A percentile compares a stretch with the other conserved stretches of the same genome.
Evolutionary conservation across 192 early-diverging fungal genomes (phyloP).

Genomic region (Coemansia sp.): DNA sequence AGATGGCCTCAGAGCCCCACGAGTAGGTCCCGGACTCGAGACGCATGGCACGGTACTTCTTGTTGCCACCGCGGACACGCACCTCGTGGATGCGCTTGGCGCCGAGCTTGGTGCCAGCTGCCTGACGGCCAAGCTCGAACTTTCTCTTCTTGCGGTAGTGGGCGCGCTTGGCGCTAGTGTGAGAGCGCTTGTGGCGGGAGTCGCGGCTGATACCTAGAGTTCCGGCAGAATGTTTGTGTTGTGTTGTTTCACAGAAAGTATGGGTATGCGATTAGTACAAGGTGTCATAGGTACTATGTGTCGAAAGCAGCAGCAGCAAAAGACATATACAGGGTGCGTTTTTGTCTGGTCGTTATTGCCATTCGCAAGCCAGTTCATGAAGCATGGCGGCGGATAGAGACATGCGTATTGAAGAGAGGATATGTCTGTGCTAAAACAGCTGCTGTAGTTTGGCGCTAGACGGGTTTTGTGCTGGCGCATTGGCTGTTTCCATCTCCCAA

Average conservation of each 20-base stretch:
- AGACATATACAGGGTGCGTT: no score
- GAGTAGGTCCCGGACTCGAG: slow-evolving; percentile 96
- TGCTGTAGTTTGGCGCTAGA: no score
- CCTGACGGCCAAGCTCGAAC: slow-evolving; percentile 99
- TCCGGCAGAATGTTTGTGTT: not conserved
- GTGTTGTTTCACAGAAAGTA: not conserved
- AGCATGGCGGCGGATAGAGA: not conserved
- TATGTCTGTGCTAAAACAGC: no score
- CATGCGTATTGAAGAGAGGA: no score
- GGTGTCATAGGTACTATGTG: no score
- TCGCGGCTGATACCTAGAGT: slow-evolving; percentile 85
- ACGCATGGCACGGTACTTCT: slow-evolving; percentile 97
- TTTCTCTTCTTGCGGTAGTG: slow-evolving; percentile 99
- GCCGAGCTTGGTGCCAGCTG: slow-evolving; percentile 97
- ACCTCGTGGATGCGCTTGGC: slow-evolving; percentile 95
- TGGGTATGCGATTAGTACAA: no score
- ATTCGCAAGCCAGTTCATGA: no score
- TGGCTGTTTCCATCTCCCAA: no score
- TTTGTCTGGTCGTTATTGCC: no score
- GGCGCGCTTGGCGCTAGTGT: slow-evolving; percentile 98
- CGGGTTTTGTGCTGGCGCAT: not conserved
- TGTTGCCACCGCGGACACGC: slow-evolving; percentile 98
- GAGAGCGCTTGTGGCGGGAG: slow-evolving; percentile 97
- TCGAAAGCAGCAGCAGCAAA: no score
- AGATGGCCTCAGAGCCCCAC: slow-evolving; percentile 94